These are phyloP conservation scores for Tolypocladium endophyticum DNA, from an alignment of 2,329 filamentous ascomycete species.

Conservation along the genomic window DNA sequence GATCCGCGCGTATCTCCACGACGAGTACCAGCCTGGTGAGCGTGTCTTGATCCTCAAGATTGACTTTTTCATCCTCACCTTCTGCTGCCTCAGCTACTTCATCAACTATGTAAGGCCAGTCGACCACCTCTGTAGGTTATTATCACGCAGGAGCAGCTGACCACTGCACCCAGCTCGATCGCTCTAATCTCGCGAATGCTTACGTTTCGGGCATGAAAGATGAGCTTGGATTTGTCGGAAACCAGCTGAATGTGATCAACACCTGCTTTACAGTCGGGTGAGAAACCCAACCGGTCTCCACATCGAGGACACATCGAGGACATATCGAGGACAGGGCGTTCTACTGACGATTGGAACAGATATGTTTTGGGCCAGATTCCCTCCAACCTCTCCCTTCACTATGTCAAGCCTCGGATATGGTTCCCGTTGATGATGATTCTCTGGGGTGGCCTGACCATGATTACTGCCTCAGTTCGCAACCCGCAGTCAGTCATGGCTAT, in stretches of 20 bases:
- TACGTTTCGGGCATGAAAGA: conserved; percentile 36
- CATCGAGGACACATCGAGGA: background rate
- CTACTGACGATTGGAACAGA: conserved; percentile 5
- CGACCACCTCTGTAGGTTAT: background rate
- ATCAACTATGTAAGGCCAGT: conserved; percentile 35
- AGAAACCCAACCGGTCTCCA: background rate
- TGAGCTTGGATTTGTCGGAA: conserved; percentile 33
- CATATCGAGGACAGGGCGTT: too few relatives aligned
- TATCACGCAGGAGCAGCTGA: background rate
- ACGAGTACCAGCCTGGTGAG: conserved; percentile 25
- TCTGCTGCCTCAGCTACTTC: conserved; percentile 50
- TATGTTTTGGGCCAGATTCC: conserved; percentile 49
- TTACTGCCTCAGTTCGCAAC: conserved; percentile 27
- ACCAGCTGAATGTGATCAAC: conserved; percentile 27
- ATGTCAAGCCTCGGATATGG: conserved; percentile 51
- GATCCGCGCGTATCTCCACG: conserved; percentile 22
- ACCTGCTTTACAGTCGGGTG: conserved; percentile 27
- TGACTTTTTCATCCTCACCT: conserved; percentile 54
- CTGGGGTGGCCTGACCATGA: conserved; percentile 56
- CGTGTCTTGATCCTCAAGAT: conserved; percentile 43
- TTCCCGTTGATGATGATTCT: conserved; percentile 53
- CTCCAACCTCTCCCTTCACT: conserved; percentile 51
- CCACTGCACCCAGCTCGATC: conserved; percentile 18
- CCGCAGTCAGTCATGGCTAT: conserved; percentile 26
- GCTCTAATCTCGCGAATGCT: conserved; percentile 27